phyloP scores from a whole-genome alignment of 2,329 filamentous ascomycete species.

The Triangularia verruculosa region DNA sequence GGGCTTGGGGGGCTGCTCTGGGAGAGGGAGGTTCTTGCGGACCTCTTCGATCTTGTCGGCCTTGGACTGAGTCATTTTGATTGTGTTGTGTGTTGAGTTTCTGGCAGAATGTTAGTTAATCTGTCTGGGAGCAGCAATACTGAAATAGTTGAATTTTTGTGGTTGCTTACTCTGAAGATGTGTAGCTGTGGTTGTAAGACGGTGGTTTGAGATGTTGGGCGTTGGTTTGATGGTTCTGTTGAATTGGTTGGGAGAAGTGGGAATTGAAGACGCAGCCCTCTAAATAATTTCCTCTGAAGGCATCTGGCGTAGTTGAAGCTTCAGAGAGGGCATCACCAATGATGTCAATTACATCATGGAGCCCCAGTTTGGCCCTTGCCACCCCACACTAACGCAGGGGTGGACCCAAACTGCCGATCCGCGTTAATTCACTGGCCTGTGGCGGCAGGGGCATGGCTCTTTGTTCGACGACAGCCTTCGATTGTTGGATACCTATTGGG shows the following conservation, averaged over 20 bases:
- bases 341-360: background rate
- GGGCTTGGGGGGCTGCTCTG: conserved; percentile 71
- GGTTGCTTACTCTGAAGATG: no score
- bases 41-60: conserved; percentile 63
- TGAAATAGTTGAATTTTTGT: no score
- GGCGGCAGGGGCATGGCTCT: background rate
- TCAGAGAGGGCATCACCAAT: background rate
- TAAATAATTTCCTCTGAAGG: background rate
- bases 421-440: background rate
- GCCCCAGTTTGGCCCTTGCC: background rate
- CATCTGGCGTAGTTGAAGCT: background rate
- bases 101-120: background rate
- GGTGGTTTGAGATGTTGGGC: background rate
- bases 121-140: no score
- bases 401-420: background rate
- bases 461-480: background rate
- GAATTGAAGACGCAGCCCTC: background rate
- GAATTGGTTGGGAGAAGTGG: background rate
- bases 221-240: background rate
- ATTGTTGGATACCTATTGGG: background rate
- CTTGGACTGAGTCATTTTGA: conserved; percentile 51
- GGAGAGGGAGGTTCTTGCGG: conserved; percentile 72
- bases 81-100: background rate
- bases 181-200: background rate
- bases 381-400: background rate